These are phyloP conservation scores for Acanthamoeba castellanii DNA, from an alignment of 208 protist genomes.

Conservation along the genomic window DNA sequence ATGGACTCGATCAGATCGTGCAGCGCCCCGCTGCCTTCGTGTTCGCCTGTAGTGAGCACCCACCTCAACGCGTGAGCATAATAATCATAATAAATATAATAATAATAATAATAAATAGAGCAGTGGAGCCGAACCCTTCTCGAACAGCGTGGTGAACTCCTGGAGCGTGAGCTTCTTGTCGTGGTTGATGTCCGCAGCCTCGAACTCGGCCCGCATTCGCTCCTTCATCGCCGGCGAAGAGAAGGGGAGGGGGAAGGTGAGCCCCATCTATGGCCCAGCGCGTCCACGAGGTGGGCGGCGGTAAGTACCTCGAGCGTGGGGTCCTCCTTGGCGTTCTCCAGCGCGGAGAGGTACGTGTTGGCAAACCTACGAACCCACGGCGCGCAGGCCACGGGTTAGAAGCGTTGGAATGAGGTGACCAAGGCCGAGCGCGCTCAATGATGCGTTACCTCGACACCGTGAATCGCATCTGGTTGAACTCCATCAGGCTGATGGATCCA, in stretches of 20 bases:
- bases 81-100: no score
- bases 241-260: no score
- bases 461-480: constrained; percentile 14
- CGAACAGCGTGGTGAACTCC: neutral
- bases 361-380: neutral
- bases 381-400: no score
- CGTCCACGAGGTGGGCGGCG: neutral
- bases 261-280: neutral
- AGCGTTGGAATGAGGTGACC: neutral
- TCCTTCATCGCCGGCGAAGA: neutral
- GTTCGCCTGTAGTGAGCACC: neutral
- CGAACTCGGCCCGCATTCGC: neutral
- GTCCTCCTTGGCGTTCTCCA: neutral
- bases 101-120: no score
- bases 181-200: neutral
- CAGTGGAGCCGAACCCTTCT: neutral
- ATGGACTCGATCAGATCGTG: neutral
- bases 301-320: neutral
- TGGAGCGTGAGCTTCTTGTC: neutral
- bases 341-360: neutral
- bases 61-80: neutral
- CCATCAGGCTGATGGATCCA: neutral
- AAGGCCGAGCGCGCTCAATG: neutral
- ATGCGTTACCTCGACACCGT: constrained; percentile 7
- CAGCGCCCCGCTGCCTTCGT: neutral